Evolutionary conservation across 768 basidiomycete genomes (phyloP).

Genomic region (Lactarius trivialis): DNA sequence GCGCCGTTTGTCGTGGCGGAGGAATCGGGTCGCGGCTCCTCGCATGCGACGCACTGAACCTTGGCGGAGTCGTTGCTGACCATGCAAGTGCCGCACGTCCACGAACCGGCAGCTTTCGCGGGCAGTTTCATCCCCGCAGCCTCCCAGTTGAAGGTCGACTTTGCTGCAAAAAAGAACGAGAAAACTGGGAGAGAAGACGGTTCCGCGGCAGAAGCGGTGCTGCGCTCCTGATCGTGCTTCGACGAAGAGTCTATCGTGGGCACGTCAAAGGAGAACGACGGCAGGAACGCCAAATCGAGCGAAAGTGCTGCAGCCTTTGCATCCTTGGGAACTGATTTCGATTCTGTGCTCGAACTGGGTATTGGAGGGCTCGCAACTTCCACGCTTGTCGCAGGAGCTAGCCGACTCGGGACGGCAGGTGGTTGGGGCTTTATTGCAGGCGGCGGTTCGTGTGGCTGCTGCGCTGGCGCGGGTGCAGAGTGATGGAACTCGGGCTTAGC

Average conservation of each 20-base stretch:
- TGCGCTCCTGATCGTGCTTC: constrained; percentile 10
- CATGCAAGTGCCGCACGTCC: constrained; percentile 28
- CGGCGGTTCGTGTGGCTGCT: background rate
- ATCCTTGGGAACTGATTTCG: constrained; percentile 27
- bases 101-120: constrained; percentile 19
- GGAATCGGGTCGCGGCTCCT: constrained; percentile 24
- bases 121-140: constrained; percentile 28
- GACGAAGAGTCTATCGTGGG: background rate
- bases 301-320: constrained; percentile 31
- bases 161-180: constrained; percentile 30
- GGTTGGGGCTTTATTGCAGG: background rate
- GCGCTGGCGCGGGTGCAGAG: background rate
- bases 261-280: constrained; percentile 37
- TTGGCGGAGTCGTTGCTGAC: constrained; percentile 42
- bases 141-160: constrained; percentile 28
- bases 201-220: background rate
- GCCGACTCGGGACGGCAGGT: background rate
- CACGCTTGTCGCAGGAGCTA: background rate
- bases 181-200: constrained; percentile 42
- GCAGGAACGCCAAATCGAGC: constrained; percentile 39
- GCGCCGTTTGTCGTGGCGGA: background rate
- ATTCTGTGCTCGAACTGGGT: constrained; percentile 2
- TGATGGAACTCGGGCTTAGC: constrained; percentile 1
- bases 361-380: background rate
- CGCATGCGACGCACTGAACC: constrained; percentile 46